Percentiles rank a stretch among this genome's conserved stretches.
Evolutionary conservation across 1,284 basidiomycete genomes (phyloP).

Genomic region (Tausonia pullulans): DNA sequence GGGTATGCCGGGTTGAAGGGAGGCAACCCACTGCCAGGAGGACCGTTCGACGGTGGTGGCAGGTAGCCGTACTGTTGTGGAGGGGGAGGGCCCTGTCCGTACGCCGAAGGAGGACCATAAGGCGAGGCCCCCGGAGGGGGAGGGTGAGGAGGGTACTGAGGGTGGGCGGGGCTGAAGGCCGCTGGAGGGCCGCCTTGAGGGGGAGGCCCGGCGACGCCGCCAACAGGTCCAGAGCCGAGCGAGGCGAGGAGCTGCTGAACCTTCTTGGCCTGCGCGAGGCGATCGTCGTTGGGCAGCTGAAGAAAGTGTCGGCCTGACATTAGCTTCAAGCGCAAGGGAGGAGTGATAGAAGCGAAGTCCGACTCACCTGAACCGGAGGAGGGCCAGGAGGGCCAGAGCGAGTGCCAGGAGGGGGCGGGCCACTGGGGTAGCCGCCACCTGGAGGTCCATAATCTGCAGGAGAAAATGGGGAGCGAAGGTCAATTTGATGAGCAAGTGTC

Average conservation of each 20-base stretch:
- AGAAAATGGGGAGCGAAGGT: too few species aligned
- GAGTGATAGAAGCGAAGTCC: too few species aligned
- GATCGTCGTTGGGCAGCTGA: constrained; percentile 5
- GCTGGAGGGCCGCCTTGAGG: neutral
- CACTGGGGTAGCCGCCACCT: too few species aligned
- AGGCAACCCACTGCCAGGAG: constrained; percentile 23
- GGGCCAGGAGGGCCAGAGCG: too few species aligned
- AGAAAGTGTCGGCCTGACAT: too few species aligned
- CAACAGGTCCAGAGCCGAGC: neutral
- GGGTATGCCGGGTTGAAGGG: neutral
- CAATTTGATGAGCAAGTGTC: too few species aligned
- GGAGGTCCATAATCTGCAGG: too few species aligned
- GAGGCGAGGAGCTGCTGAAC: constrained; percentile 15
- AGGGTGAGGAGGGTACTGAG: neutral
- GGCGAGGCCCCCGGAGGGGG: neutral
- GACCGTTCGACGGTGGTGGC: constrained; percentile 21
- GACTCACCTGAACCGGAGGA: too few species aligned
- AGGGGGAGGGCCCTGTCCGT: neutral
- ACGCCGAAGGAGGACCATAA: neutral
- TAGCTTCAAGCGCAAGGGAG: too few species aligned
- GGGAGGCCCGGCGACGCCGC: constrained; percentile 1
- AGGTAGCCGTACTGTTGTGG: neutral
- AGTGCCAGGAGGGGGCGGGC: too few species aligned
- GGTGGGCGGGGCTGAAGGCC: neutral
- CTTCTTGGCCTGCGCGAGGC: constrained; percentile 10